phyloP scores from a whole-genome alignment of 768 basidiomycete genomes.

The Russula lepida region DNA sequence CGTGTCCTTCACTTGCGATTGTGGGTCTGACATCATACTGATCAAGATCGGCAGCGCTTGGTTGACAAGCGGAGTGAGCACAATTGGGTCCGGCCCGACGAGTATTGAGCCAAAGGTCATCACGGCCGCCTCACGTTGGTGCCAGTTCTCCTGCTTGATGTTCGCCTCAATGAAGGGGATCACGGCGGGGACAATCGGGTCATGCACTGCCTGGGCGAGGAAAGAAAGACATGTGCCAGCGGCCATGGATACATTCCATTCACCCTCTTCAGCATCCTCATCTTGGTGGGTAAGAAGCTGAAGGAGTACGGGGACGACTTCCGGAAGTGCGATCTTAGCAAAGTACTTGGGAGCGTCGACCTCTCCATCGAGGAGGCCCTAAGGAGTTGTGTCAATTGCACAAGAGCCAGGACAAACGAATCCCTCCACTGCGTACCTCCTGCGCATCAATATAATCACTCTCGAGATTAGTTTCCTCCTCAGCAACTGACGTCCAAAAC shows the following conservation, averaged over 20 bases:
- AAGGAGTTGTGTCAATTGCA: not conserved
- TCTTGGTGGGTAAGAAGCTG: conserved; percentile 85
- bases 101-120: conserved; percentile 99
- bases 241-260: conserved; percentile 98
- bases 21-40: conserved; percentile 86
- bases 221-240: conserved; percentile 86
- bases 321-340: conserved; percentile 88
- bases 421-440: conserved; percentile 48
- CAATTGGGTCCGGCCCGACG: conserved; percentile 85
- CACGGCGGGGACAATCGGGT: conserved; percentile 83
- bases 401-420: conserved; percentile 8
- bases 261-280: conserved; percentile 95
- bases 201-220: conserved; percentile 84
- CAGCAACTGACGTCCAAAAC: conserved; percentile 99
- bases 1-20: conserved; percentile 88
- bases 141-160: conserved; percentile 91
- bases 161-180: conserved; percentile 98
- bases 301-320: conserved; percentile 89
- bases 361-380: conserved; percentile 90
- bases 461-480: conserved; percentile 90
- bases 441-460: conserved; percentile 60
- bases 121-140: conserved; percentile 89
- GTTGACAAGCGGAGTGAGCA: conserved; percentile 83
- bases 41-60: conserved; percentile 92
- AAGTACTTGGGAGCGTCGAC: conserved; percentile 79